Conservation (phyloP, 129 eudicot genomes). For the Flaveria sonorensis region DNA sequence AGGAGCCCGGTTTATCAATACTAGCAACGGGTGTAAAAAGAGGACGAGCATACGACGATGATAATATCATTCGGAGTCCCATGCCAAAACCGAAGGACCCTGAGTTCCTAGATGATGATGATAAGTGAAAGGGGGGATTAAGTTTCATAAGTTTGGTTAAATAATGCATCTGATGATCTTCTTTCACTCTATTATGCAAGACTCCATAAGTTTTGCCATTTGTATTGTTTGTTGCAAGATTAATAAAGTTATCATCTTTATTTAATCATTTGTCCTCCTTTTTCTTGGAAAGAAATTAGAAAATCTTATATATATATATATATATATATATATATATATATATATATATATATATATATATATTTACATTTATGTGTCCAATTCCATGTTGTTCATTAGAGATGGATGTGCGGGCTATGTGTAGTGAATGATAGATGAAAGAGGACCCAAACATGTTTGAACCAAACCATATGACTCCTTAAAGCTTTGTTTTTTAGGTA, state of each 20-base stretch:
- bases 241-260: background rate
- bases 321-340: too few species aligned
- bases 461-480: slow-evolving; percentile 32
- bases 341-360: too few species aligned
- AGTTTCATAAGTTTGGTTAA: slow-evolving; percentile 16
- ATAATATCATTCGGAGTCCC: slow-evolving; percentile 38
- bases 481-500: slow-evolving; percentile 33
- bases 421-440: slow-evolving; percentile 22
- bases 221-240: slow-evolving; percentile 14
- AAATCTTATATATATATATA: background rate
- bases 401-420: slow-evolving; percentile 23
- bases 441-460: slow-evolving; percentile 41
- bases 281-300: background rate
- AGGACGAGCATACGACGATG: slow-evolving; percentile 43
- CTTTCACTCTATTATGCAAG: slow-evolving; percentile 6
- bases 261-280: background rate
- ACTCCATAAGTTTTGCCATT: slow-evolving; percentile 7
- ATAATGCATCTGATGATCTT: slow-evolving; percentile 27
- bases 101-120: slow-evolving; percentile 50
- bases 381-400: background rate
- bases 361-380: background rate
- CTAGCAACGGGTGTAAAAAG: slow-evolving; percentile 36
- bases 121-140: slow-evolving; percentile 14
- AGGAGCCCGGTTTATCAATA: slow-evolving; percentile 35
- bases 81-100: slow-evolving; percentile 70